A percentile compares a stretch with the other conserved stretches of the same genome.
Evolutionary conservation across 371 early-diverging fungal genomes (phyloP).

Genomic region (Fennellomyces sp.): DNA sequence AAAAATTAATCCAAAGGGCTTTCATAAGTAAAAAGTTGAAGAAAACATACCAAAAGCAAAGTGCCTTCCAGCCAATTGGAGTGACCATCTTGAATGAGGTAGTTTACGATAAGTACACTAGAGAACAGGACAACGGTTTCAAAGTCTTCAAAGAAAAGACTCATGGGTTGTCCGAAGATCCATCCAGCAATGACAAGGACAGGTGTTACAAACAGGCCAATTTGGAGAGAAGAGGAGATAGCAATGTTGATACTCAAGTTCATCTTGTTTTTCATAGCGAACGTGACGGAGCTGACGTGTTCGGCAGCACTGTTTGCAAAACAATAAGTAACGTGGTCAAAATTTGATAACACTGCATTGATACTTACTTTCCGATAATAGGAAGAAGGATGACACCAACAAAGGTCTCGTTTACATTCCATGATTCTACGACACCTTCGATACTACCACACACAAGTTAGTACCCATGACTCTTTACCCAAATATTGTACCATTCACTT

Average conservation of each 20-base stretch:
- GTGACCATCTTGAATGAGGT: slow-evolving; percentile 75
- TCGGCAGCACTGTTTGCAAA: slow-evolving; percentile 43
- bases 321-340: no score
- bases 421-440: slow-evolving; percentile 70
- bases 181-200: slow-evolving; percentile 87
- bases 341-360: not conserved
- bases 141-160: slow-evolving; percentile 81
- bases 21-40: not conserved
- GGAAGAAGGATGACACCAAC: slow-evolving; percentile 89
- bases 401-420: slow-evolving; percentile 77
- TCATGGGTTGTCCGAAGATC: slow-evolving; percentile 78
- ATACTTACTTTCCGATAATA: slow-evolving; percentile 71
- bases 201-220: slow-evolving; percentile 89
- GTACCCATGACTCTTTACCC: not conserved
- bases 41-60: slow-evolving; percentile 66
- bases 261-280: slow-evolving; percentile 91
- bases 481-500: not conserved
- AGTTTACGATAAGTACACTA: slow-evolving; percentile 86
- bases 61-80: slow-evolving; percentile 88
- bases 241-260: slow-evolving; percentile 88
- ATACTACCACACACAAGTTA: slow-evolving; percentile 37
- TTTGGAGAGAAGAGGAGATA: slow-evolving; percentile 88
- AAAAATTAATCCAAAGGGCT: not conserved
- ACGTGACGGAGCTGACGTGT: slow-evolving; percentile 83
- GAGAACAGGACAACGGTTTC: slow-evolving; percentile 84